Evolutionary conservation across 306 rosid genomes (phyloP), one percentile per base, ranked within the genome.

Genomic region (Inga leiocalycina): DNA sequence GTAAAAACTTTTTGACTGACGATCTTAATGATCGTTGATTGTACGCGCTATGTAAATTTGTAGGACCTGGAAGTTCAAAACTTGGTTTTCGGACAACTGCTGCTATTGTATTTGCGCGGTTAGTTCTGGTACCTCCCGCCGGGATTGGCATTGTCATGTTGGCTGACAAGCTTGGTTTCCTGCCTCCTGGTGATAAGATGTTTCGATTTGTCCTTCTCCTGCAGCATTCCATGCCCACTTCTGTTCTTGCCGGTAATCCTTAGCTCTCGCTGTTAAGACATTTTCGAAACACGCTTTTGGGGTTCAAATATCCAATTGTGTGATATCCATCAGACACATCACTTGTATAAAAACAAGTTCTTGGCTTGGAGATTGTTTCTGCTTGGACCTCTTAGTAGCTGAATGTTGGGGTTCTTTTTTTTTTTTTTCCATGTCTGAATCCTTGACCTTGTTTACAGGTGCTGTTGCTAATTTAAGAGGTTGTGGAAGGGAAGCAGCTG

Each of bases 11-110:
- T 73, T 73, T 80, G 75, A 80, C 15, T 10, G 57, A 82, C 30
- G 30, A 74, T 22, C 59, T 71, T 61, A 27, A 27, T 27, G 69
- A 75, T 44, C 64, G 67, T 54, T 74, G 68, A 61, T 48, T 54
- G 20, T 64, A 48, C 15, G 2, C 78, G 57, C 49, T 74, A 62
- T 68, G 77, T 83, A 80, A 62, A 83, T 62, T 85, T 84, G 78
- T 90, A 96, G 99, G 99, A 80, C 99, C 99, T 46, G 99, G 99
- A 85, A 94, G 94, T 85, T 94, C 99, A 51, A 97, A 91, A 84
- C 97, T 97, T 67, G 99, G 99, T 74, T 66, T 86, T 13, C 86
- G 95, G 39, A 97, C 99, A 66, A 97, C 99, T 16, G 93, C 87
- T 69, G 97, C 99, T 79, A 92, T 97, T 81, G 79, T 97, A 74